These are phyloP conservation scores for Vitis hybrid DNA, from an alignment of 177 flowering plant species.

Conservation along the genomic window DNA sequence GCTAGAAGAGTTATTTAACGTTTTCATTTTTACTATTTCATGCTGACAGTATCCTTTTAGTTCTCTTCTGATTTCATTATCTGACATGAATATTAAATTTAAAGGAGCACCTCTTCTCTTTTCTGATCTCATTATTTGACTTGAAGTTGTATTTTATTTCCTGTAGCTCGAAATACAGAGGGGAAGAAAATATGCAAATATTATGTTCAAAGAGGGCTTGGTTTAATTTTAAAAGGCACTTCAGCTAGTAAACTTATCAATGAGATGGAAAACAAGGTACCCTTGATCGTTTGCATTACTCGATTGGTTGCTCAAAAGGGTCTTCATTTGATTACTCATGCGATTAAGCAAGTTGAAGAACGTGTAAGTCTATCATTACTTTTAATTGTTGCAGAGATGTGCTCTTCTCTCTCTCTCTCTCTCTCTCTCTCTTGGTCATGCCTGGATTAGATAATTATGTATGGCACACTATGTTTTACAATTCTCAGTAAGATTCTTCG, in stretches of 20 bases:
- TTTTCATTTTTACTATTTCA: background rate
- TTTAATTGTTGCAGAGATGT: background rate
- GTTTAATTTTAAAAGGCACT: slow-evolving; percentile 34
- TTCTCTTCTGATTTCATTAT: background rate
- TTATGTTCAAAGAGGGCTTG: slow-evolving; percentile 63
- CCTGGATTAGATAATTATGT: background rate
- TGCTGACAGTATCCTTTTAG: background rate
- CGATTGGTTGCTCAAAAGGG: slow-evolving; percentile 75
- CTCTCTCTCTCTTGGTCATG: background rate
- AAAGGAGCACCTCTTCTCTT: no score
- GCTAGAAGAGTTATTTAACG: background rate
- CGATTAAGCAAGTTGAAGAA: slow-evolving; percentile 50
- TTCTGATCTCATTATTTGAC: no score
- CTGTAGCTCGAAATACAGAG: slow-evolving; percentile 37
- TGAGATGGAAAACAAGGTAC: slow-evolving; percentile 22
- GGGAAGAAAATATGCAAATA: slow-evolving; percentile 62
- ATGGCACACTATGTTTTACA: background rate
- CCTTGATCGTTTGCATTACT: slow-evolving; percentile 62
- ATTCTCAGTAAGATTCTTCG: no score
- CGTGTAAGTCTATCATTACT: slow-evolving; percentile 34
- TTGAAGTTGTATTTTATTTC: background rate
- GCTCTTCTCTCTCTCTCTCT: background rate
- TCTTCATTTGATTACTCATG: slow-evolving; percentile 64
- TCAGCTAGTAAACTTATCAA: slow-evolving; percentile 7
- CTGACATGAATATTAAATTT: no score